Evolutionary conservation across 169 alveolate species (phyloP).

Genomic region (Plasmodium billcollinsi): DNA sequence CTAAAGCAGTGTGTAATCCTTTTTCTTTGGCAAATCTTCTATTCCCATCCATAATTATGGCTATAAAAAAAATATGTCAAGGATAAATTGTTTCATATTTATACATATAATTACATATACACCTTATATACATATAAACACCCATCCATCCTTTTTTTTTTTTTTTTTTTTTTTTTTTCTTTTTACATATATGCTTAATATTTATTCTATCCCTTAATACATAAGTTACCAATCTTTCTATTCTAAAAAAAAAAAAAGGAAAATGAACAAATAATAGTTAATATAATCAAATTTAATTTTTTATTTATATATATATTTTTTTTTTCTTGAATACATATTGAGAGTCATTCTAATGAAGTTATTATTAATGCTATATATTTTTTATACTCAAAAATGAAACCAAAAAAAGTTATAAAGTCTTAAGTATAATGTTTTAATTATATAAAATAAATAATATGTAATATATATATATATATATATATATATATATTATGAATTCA

Average conservation of each 20-base stretch:
- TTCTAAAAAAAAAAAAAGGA: constrained; percentile 21
- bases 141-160: neutral
- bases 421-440: too few species aligned
- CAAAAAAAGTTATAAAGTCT: too few species aligned
- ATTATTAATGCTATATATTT: too few species aligned
- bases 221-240: constrained; percentile 65
- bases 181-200: constrained; percentile 72
- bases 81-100: neutral
- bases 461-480: neutral
- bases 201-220: constrained; percentile 36
- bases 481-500: neutral
- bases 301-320: neutral
- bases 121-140: neutral
- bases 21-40: constrained; percentile 89
- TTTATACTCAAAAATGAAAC: too few species aligned
- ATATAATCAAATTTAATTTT: neutral
- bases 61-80: constrained; percentile 78
- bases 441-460: too few species aligned
- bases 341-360: constrained; percentile 21
- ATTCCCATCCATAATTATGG: constrained; percentile 94
- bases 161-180: constrained; percentile 22
- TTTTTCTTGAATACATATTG: constrained; percentile 13
- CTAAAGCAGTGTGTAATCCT: constrained; percentile 79
- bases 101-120: neutral
- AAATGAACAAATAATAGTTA: too few species aligned